Conservation (phyloP, 352 stramenopile species). For the Pythium volutum region DNA sequence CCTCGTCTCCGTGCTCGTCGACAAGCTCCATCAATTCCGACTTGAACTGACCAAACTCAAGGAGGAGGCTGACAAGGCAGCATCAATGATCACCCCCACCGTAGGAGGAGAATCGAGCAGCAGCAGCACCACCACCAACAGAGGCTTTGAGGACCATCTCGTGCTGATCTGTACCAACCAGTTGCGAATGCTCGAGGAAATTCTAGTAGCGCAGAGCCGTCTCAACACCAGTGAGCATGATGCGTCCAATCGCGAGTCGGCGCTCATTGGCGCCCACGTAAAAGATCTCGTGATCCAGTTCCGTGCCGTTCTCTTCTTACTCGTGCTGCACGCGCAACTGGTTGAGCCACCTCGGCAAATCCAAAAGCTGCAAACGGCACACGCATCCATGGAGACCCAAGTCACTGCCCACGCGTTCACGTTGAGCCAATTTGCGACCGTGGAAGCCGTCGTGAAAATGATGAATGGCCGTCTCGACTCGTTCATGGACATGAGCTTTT, state of each 20-base stretch:
- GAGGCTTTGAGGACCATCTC: constrained; percentile 26
- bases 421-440: constrained; percentile 47
- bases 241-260: neutral
- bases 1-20: constrained; percentile 28
- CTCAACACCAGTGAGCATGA: neutral
- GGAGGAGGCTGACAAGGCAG: constrained; percentile 37
- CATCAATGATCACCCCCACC: neutral
- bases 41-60: constrained; percentile 51
- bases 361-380: constrained; percentile 28
- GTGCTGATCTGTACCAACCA: constrained; percentile 21
- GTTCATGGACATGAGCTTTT: constrained; percentile 62
- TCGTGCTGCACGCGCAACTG: constrained; percentile 41
- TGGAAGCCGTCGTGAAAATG: constrained; percentile 55
- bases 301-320: constrained; percentile 47
- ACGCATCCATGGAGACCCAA: constrained; percentile 30
- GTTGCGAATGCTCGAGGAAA: constrained; percentile 20
- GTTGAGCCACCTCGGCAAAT: constrained; percentile 38
- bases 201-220: constrained; percentile 20
- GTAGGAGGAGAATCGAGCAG: neutral
- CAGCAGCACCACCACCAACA: neutral
- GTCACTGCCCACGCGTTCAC: constrained; percentile 44
- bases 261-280: constrained; percentile 12
- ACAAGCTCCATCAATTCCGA: constrained; percentile 37
- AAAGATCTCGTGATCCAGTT: constrained; percentile 63
- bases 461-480: constrained; percentile 58